A percentile compares a stretch with the other conserved stretches of the same genome.
These are phyloP conservation scores for Nepenthes alata DNA, from an alignment of 179 eudicot species.

Conservation along the genomic window DNA sequence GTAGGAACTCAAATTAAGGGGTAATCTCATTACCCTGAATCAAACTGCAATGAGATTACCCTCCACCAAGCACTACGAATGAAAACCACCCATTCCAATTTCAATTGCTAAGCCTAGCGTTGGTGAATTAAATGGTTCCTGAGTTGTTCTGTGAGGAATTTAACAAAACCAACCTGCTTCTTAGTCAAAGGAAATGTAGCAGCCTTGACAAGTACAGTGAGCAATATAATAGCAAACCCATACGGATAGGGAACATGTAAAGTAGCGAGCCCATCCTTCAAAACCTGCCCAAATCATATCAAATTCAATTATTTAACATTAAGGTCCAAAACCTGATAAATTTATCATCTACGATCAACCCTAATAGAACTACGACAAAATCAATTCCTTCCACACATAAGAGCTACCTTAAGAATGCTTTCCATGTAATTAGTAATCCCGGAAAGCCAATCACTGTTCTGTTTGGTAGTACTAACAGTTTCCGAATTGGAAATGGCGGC, in stretches of 20 bases:
- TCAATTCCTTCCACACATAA: background rate
- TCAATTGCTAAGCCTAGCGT: too few relatives aligned
- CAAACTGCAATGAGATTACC: too few relatives aligned
- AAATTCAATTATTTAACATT: background rate
- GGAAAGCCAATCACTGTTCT: slow-evolving; percentile 56
- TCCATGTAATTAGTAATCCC: slow-evolving; percentile 60
- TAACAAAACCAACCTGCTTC: slow-evolving; percentile 41
- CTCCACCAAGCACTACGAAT: too few relatives aligned
- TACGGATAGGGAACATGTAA: slow-evolving; percentile 53
- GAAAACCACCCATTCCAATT: too few relatives aligned
- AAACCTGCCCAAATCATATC: slow-evolving; percentile 21
- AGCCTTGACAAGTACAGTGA: slow-evolving; percentile 52
- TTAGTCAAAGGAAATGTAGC: slow-evolving; percentile 60
- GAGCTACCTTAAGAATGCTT: slow-evolving; percentile 41
- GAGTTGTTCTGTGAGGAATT: too few relatives aligned
- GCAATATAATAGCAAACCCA: slow-evolving; percentile 59
- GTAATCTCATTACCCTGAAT: too few relatives aligned
- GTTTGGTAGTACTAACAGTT: slow-evolving; percentile 17
- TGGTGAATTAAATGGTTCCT: too few relatives aligned
- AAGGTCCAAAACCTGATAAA: background rate
- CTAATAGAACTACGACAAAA: background rate
- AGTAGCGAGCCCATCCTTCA: slow-evolving; percentile 50
- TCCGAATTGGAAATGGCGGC: slow-evolving; percentile 36
- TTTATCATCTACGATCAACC: background rate
- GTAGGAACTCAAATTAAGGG: too few relatives aligned